These are phyloP conservation scores for Pichia thaimueangensis DNA, from an alignment of 805 yeast genomes.

Conservation along the genomic window DNA sequence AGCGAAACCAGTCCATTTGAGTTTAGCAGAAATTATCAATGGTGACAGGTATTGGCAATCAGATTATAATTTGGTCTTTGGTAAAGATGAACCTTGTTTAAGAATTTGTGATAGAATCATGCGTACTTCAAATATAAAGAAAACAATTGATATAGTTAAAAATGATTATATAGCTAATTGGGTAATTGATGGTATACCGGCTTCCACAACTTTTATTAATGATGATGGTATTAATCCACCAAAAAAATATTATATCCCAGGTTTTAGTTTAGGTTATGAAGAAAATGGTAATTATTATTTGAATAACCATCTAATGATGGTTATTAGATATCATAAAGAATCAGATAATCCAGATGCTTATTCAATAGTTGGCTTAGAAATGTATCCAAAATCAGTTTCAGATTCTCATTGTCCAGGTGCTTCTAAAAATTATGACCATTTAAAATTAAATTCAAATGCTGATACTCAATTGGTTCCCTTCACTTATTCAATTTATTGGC, in stretches of 20 bases:
- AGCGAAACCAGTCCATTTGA: constrained; percentile 57
- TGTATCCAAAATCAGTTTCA: constrained; percentile 75
- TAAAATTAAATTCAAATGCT: constrained; percentile 41
- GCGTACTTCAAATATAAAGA: constrained; percentile 40
- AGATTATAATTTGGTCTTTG: constrained; percentile 59
- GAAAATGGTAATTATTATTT: constrained; percentile 54
- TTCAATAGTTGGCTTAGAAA: constrained; percentile 83
- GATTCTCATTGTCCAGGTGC: constrained; percentile 71
- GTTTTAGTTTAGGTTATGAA: constrained; percentile 76
- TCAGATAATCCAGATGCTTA: constrained; percentile 34
- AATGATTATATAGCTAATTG: constrained; percentile 77
- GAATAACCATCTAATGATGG: constrained; percentile 77
- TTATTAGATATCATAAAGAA: constrained; percentile 61
- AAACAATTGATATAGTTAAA: constrained; percentile 56
- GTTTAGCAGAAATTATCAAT: constrained; percentile 68
- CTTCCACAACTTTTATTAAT: constrained; percentile 74
- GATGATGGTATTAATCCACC: constrained; percentile 39
- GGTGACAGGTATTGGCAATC: constrained; percentile 80
- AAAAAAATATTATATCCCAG: constrained; percentile 70
- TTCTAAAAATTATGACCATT: constrained; percentile 50
- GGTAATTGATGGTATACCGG: constrained; percentile 79
- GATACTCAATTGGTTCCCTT: constrained; percentile 53
- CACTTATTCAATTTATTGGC: constrained; percentile 84
- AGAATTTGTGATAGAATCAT: constrained; percentile 64
- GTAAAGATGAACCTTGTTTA: constrained; percentile 58